Conservation (phyloP, 768 basidiomycete species). For the Macrolepiota fuliginosa region DNA sequence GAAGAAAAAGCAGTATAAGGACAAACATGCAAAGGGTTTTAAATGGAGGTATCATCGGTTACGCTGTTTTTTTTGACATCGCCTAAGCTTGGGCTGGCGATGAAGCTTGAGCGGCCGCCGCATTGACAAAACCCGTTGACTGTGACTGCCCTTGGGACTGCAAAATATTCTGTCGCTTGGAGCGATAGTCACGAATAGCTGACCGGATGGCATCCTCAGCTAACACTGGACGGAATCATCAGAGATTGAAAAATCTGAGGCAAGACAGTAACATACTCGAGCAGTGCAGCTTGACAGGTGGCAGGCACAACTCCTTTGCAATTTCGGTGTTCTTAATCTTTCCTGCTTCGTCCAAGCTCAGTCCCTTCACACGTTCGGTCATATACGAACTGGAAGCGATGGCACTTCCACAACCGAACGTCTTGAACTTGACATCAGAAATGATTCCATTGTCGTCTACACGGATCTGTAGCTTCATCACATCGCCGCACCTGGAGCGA, state of each 20-base stretch:
- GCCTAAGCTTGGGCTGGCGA: constrained; percentile 9
- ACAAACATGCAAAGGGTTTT: background rate
- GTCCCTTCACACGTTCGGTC: constrained; percentile 97
- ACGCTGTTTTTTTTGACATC: background rate
- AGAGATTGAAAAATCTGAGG: constrained; percentile 3
- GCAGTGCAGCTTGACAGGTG: constrained; percentile 95
- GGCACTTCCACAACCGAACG: constrained; percentile 97
- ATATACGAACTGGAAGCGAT: constrained; percentile 98
- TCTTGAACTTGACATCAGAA: constrained; percentile 99
- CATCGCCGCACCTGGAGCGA: constrained; percentile 80
- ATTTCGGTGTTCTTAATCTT: constrained; percentile 99
- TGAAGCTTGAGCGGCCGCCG: constrained; percentile 33
- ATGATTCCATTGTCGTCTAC: constrained; percentile 95
- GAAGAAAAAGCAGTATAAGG: background rate
- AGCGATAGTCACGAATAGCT: constrained; percentile 93
- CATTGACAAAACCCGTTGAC: constrained; percentile 65
- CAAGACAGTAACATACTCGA: constrained; percentile 61
- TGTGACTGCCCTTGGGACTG: constrained; percentile 41
- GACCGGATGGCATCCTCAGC: constrained; percentile 99
- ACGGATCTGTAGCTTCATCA: constrained; percentile 99
- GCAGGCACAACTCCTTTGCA: constrained; percentile 92
- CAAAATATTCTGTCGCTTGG: constrained; percentile 63
- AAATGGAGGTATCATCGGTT: background rate
- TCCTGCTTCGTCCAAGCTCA: constrained; percentile 91
- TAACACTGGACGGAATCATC: constrained; percentile 54